Evolutionary conservation across 495 filamentous ascomycete species (phyloP), one percentile per base, ranked within the genome.

Genomic region (Tuber magnatum): DNA sequence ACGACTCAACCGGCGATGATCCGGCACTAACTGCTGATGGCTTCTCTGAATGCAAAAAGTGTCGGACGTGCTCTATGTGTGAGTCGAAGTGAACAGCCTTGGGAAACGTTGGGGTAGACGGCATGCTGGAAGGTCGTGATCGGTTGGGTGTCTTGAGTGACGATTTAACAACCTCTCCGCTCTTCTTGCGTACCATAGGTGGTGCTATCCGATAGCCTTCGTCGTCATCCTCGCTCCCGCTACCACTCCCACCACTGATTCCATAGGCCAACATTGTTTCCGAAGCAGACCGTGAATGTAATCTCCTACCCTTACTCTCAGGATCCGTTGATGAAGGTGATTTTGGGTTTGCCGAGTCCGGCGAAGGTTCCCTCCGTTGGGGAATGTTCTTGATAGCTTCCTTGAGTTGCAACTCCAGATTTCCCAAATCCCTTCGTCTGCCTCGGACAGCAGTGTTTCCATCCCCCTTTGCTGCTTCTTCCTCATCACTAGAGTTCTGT

Each of bases 41-140:
- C 39, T 92, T 89, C 83, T 99, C 96, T 8, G 97, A 89, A 83
- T 97, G 92, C 69, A 96, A 84, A 84, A 99, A 99, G 82, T 97
- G 94, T 40, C 95, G 88, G 61, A 97, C 94, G 78, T 99, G 94
- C 84, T 97, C 94, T 69, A 97, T 88, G 77, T 94, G 91, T 1
- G 93, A 91, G 82, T 99, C 94, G 83, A 98, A 98, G 83, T 98
- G 95, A 32, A 98, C 96, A 12, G 91, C 91, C 83, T 99, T 99
- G 46, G 91, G 90, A 83, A 93, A 98, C 0, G 94, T 96, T 0
- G 95, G 95, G 9, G 95, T 99, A 20, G 96, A 96, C 10, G 95
- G 95, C 93, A 98, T 96, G 84, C 94, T 97, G 0, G 92, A 97
- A 1, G 94, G 94, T 65, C 96, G 90, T 75, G 93, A 88, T 70